Base-by-base conservation (phyloP, 2,329 filamentous ascomycete species). In the Colletotrichum sp. region DNA sequence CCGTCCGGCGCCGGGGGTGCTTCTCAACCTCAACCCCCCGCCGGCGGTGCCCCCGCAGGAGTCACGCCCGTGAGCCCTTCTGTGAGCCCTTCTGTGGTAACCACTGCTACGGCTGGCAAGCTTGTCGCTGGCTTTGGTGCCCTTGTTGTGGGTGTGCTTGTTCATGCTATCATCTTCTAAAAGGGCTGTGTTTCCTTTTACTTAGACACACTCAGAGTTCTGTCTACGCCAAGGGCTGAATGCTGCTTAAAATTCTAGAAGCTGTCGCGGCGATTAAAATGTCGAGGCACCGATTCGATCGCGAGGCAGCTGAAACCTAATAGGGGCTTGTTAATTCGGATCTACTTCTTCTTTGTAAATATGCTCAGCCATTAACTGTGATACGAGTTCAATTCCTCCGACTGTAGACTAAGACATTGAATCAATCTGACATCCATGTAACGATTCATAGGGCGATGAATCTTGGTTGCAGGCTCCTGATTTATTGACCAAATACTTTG, bases 61-160 rank as follows among this genome's bases (percentile, higher is more conserved):
- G 52, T 57, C 16, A 26, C 21, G n/a, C 21, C 52, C 52, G 52
- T n/a, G n/a, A n/a, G n/a, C n/a, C n/a, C n/a, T n/a, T n/a, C n/a
- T n/a, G n/a, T 1, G 0, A 57, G 21, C 2, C 52, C 52, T 26
- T n/a, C 52, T 57, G 52, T 57, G 12, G 52, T 57, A 0, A 57
- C 52, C 1, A 9, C 52, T 57, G 52, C 52, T 5, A 9, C 13
- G 72, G 85, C 72, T 60, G 66, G 63, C 34, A 75, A 75, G 66
- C 49, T 67, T 67, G 69, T 62, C 34, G 72, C 72, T 59, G 63
- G 72, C 59, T 39, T 70, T 52, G 72, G 52, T 60, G 67, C 63
- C 60, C 55, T 75, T 49, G 30, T 66, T 34, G 55, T 75, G 49
- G 67, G 32, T 8, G 39, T 66, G 4, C n/a, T 57, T 26, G 52